Base-by-base conservation (phyloP, 75 land plant species). In the Picea glauca region DNA sequence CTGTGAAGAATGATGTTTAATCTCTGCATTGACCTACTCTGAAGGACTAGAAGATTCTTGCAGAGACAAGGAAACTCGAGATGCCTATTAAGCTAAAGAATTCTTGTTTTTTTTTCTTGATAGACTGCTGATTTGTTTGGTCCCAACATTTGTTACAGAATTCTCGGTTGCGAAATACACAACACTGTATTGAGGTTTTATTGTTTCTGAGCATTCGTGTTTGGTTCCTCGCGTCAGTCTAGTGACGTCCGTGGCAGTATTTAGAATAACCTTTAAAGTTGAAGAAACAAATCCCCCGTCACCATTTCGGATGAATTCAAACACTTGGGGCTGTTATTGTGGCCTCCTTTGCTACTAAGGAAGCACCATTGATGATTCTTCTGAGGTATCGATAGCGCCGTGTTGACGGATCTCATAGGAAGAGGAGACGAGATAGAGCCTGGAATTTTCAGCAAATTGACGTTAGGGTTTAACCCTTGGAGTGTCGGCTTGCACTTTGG, bases 181-280 rank as follows among this genome's bases (percentile, higher is more conserved):
- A 18, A 57, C 40, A 20, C 72, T 59, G 13, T 46, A 23, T 85
- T 54, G n/a, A 18, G 30, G 38, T 14, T 57, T 70, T 50, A 20
- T 23, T 15, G 26, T 12, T 58, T 26, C 50, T 1, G 87, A 77
- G 35, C 80, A 79, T n/a, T 76, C 50, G 18, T 79, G 88, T 26
- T 85, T 75, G 7, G 58, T 83, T n/a, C 98, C 98, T 21, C 80
- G 86, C 30, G 98, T 90, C 64, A 96, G 82, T 0, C 98, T 96
- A 17, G 91, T 77, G 5, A 93, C 26, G 73, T 96, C 96, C 12
- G 94, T 87, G 72, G 86, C 92, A 7, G 82, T 76, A 59, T 70
- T 75, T 11, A 77, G 11, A 21, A 76, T 21, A 54, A 21, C 40
- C 78, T 89, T 89, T 13, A 91, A 67, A 1, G 82, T n/a, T 12